These are phyloP conservation scores for Wilcoxina mikolae DNA, from an alignment of 495 filamentous ascomycete genomes.

Conservation along the genomic window DNA sequence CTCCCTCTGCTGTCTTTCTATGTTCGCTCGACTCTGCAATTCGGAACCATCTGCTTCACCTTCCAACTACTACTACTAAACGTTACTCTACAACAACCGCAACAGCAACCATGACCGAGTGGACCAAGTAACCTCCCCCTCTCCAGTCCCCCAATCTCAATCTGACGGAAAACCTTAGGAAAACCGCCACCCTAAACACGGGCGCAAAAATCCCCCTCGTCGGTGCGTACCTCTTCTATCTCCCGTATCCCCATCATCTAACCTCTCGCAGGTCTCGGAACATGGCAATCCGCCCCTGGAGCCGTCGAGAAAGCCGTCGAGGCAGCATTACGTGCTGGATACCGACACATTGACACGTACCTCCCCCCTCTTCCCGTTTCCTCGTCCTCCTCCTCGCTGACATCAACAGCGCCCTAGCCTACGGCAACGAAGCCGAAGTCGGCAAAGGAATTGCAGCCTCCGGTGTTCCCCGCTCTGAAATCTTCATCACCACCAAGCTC, in stretches of 20 bases:
- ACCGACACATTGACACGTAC: constrained; percentile 54
- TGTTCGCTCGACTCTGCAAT: constrained; percentile 1
- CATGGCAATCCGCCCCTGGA: constrained; percentile 57
- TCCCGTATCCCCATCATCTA: neutral
- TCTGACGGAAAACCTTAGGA: constrained; percentile 18
- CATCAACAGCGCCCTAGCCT: constrained; percentile 62
- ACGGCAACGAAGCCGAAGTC: constrained; percentile 73
- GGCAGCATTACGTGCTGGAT: constrained; percentile 57
- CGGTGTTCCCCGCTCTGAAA: constrained; percentile 62
- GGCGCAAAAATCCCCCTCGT: constrained; percentile 53
- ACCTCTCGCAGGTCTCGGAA: constrained; percentile 58
- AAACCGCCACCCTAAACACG: constrained; percentile 64
- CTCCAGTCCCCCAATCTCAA: neutral
- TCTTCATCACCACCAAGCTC: constrained; percentile 82
- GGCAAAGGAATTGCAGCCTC: constrained; percentile 66
- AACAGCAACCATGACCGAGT: constrained; percentile 1
- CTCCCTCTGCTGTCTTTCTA: neutral
- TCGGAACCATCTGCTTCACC: neutral
- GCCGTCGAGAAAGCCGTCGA: constrained; percentile 55
- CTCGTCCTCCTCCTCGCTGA: constrained; percentile 15
- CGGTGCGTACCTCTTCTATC: constrained; percentile 1
- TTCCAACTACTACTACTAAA: neutral
- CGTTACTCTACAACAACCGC: neutral
- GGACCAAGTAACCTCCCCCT: constrained; percentile 4
- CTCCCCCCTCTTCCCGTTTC: constrained; percentile 3